These are phyloP conservation scores for Centrapalus pauciflorus DNA, from an alignment of 129 eudicot genomes.

Conservation along the genomic window DNA sequence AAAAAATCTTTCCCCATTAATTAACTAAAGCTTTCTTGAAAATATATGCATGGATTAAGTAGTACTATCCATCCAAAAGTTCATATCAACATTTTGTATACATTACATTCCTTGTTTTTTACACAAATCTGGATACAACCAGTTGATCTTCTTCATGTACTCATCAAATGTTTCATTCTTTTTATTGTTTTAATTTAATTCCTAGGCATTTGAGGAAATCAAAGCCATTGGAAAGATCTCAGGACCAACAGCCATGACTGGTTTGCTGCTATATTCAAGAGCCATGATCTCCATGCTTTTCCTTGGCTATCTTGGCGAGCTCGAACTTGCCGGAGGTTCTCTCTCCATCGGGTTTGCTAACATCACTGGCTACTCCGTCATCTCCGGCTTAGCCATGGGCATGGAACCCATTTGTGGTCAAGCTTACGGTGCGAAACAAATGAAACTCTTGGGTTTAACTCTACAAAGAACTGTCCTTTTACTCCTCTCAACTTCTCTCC, in stretches of 20 bases:
- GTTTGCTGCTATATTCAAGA: slow-evolving; percentile 68
- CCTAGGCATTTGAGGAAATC: slow-evolving; percentile 71
- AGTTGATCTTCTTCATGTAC: background rate
- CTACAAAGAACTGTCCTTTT: slow-evolving; percentile 82
- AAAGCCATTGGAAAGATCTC: slow-evolving; percentile 85
- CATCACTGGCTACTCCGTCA: slow-evolving; percentile 90
- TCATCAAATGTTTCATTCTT: background rate
- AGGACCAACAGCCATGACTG: slow-evolving; percentile 76
- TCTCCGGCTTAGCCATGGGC: slow-evolving; percentile 96
- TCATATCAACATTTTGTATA: no score
- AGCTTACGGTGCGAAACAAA: slow-evolving; percentile 87
- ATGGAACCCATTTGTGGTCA: slow-evolving; percentile 98
- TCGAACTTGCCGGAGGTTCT: slow-evolving; percentile 85
- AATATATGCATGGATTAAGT: slow-evolving; percentile 4
- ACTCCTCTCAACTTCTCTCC: slow-evolving; percentile 63
- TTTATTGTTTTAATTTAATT: slow-evolving; percentile 9
- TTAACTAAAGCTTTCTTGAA: background rate
- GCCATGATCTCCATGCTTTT: slow-evolving; percentile 95
- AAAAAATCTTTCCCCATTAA: background rate
- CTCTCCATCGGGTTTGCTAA: slow-evolving; percentile 85
- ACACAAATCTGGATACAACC: no score
- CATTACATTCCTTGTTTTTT: no score
- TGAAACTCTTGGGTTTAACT: slow-evolving; percentile 80
- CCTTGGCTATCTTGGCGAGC: slow-evolving; percentile 82
- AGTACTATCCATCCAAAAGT: no score